phyloP scores from a whole-genome alignment of 768 basidiomycete species.

The Serendipita indica region DNA sequence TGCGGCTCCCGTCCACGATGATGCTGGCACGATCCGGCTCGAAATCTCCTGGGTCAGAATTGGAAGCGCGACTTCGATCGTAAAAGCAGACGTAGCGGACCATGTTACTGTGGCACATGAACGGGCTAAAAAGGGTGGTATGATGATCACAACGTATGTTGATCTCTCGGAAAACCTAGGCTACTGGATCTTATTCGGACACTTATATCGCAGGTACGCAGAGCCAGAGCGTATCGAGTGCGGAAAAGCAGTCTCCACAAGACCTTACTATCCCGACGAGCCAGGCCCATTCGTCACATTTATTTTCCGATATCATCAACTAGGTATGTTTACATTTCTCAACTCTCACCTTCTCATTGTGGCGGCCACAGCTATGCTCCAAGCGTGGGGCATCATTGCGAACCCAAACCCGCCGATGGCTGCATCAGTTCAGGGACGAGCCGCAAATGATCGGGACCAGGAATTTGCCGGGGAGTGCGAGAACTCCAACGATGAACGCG shows the following conservation, averaged over 20 bases:
- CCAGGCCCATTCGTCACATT: constrained; percentile 1
- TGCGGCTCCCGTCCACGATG: background rate
- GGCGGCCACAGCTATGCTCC: background rate
- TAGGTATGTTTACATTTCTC: background rate
- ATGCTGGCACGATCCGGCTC: background rate
- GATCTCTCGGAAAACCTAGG: background rate
- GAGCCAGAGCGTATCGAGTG: background rate
- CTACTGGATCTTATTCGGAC: background rate
- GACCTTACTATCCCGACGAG: background rate
- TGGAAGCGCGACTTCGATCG: background rate
- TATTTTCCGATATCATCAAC: constrained; percentile 5
- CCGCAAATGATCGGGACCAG: too few relatives aligned
- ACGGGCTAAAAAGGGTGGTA: background rate
- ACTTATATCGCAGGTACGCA: background rate
- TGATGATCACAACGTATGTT: constrained; percentile 7
- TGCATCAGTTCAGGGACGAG: too few relatives aligned
- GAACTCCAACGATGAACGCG: too few relatives aligned
- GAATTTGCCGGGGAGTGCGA: too few relatives aligned
- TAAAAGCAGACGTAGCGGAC: background rate
- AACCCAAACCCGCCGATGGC: background rate
- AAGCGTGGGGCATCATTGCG: background rate
- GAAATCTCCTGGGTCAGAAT: background rate
- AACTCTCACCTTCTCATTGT: background rate
- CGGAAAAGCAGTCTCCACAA: constrained; percentile 4
- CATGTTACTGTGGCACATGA: constrained; percentile 3